Percentiles rank a stretch among this genome's conserved stretches.
phyloP scores from a whole-genome alignment of 345 rosid species.

The Moricandia moricandioides region DNA sequence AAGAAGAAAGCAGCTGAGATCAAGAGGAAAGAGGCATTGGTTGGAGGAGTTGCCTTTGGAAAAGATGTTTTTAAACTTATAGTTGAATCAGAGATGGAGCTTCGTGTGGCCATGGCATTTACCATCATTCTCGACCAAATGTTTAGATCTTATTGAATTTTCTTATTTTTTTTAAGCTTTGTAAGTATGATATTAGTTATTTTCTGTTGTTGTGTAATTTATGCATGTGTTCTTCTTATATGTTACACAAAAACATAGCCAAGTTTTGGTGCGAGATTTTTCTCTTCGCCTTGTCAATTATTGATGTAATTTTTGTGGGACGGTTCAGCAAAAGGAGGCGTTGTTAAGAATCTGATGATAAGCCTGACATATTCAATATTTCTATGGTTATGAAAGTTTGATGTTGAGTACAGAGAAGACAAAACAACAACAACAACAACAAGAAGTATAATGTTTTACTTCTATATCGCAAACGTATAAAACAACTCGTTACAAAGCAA shows the following conservation, averaged over 20 bases:
- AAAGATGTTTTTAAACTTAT: constrained; percentile 69
- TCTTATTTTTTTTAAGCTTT: background rate
- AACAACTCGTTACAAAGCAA: background rate
- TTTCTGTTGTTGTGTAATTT: constrained; percentile 19
- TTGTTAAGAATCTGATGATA: background rate
- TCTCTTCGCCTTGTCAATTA: background rate
- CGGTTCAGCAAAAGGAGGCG: constrained; percentile 1
- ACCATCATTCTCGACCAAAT: constrained; percentile 88
- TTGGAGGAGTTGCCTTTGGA: constrained; percentile 64
- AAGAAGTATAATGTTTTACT: background rate
- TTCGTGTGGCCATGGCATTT: constrained; percentile 68
- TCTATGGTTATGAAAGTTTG: background rate
- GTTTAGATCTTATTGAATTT: constrained; percentile 57
- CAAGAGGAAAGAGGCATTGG: constrained; percentile 61
- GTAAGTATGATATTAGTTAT: constrained; percentile 16
- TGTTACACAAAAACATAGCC: constrained; percentile 13
- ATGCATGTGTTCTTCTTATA: constrained; percentile 8
- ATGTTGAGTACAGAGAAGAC: background rate
- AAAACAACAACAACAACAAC: background rate
- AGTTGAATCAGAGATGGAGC: constrained; percentile 62
- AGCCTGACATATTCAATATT: background rate
- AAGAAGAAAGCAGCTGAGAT: constrained; percentile 56
- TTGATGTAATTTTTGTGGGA: background rate
- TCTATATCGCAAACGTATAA: background rate
- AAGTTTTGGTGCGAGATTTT: background rate